A percentile compares a stretch with the other conserved stretches of the same genome.
phyloP scores from a whole-genome alignment of 164 flowering plant species.

The Buxus sempervirens region DNA sequence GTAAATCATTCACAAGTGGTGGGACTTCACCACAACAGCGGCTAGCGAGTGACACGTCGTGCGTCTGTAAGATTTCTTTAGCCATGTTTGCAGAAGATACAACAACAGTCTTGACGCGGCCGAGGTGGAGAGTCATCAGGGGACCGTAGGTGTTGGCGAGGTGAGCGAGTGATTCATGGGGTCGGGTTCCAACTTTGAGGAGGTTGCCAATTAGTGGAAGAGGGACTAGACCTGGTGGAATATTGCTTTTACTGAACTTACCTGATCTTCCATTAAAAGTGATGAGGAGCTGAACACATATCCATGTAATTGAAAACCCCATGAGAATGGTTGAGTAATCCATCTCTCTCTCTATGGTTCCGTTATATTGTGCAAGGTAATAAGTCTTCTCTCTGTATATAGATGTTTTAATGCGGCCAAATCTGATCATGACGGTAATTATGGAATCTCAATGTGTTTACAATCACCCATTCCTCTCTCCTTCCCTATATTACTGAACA shows the following conservation, averaged over 20 bases:
- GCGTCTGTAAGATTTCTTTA: slow-evolving; percentile 25
- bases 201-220: slow-evolving; percentile 36
- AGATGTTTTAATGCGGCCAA: too few relatives aligned
- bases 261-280: background rate
- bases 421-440: too few relatives aligned
- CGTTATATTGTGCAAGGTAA: too few relatives aligned
- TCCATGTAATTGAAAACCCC: background rate
- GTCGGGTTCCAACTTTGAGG: slow-evolving; percentile 23
- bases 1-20: too few relatives aligned
- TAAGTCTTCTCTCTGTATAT: too few relatives aligned
- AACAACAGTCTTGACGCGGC: slow-evolving; percentile 23
- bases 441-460: too few relatives aligned
- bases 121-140: slow-evolving; percentile 24
- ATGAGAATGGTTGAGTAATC: background rate
- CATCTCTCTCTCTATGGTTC: too few relatives aligned
- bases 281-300: background rate
- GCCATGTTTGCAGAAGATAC: slow-evolving; percentile 25
- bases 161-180: slow-evolving; percentile 29
- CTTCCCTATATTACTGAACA: too few relatives aligned
- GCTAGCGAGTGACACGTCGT: slow-evolving; percentile 16
- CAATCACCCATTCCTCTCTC: too few relatives aligned
- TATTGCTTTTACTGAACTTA: background rate
- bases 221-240: slow-evolving; percentile 35
- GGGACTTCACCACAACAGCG: too few relatives aligned
- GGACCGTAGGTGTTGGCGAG: slow-evolving; percentile 36